Evolutionary conservation across 2,329 filamentous ascomycete species (phyloP), one percentile per base, ranked within the genome.

Genomic region (Aspergillus sergii): DNA sequence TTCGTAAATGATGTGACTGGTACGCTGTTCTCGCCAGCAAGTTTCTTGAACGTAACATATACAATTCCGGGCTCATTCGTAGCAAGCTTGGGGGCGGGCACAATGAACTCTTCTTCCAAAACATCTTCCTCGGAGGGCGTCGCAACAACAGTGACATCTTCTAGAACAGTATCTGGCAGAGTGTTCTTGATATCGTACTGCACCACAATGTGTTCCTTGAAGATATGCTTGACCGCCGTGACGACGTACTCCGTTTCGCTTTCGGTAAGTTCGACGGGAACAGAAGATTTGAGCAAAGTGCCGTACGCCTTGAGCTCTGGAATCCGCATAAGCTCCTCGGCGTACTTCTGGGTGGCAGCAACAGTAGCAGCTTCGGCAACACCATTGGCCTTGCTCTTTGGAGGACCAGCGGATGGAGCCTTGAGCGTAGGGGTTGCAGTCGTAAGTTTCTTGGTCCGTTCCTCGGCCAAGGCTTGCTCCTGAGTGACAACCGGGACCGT

Each of bases 121-220:
- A 82, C 76, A 6, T 95, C 94, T 59, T 95, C 91, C 43, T 96
- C 91, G 1, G 89, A 83, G 5, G 94, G 92, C 0, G 90, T 90
- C 34, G 91, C 91, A 21, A 94, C 86, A 45, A 97, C 88, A 0
- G 92, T 93, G 19, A 96, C 93, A 66, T 96, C 92, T 76, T 97
- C 93, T 39, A 98, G 85, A 32, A 99, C 88, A 19, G 93, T 96
- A 65, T 94, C 92, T 14, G 92, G 90, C 12, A 99, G 85, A 2
- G 95, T 99, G 83, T 99, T 99, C 85, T 96, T 98, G 78, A 99
- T 89, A 76, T 98, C 92, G 79, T 95, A 99, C 76, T 99, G 95
- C 60, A 99, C 83, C 39, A 99, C 94, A 74, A 99, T 84, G 75
- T 98, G 92, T 77, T 97, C 92, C 82, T 96, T 96, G 89, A 97